Base-by-base conservation (phyloP, 2,329 filamentous ascomycete genomes). In the Exophiala bonariae region DNA sequence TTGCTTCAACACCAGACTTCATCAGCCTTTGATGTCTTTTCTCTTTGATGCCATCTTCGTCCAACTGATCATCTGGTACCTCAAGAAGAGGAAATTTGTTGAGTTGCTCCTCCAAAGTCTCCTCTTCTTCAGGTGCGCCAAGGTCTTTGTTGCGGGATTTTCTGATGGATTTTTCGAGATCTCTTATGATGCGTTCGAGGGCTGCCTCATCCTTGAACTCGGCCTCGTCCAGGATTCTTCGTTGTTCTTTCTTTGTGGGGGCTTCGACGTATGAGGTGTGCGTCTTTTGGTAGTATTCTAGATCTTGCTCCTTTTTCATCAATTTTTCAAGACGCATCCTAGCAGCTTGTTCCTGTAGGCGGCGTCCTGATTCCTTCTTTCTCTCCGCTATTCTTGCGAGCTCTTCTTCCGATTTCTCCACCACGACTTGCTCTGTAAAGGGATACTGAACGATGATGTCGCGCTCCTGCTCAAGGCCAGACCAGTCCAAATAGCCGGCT, bases 291-390 rank as follows among this genome's bases (percentile, higher is more conserved):
- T 91, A 96, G 68, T 96, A 96, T 59, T 95, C 91, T 1, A 97
- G 73, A 64, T 97, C 91, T 63, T 95, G 84, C 69, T 99, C 93
- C 68, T 99, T 99, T 63, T 88, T 87, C 65, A 97, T 89, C 37
- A 99, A 76, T 61, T 95, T 95, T 56, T 99, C 93, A 1, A 99
- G 74, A 6, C 93, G 85, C 89, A 96, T 96, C 69, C 96, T 97
- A 8, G 92, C 92, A 0, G 93, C 93, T 68, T 99, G 93, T 61
- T 96, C 90, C 66, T 99, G 93, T 19, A 99, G 66, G 36, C 95
- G 79, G 55, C 93, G 79, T 0, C 93, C 93, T 58, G 89, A 93
- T 69, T 99, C 93, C 66, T 95, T 95, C 63, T 95, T 89, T 65
- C 92, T 86, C 73, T 99, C 93, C 9, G 92, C 90, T 55, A 95